Percentiles rank a stretch among this genome's conserved stretches.
Evolutionary conservation across 257 asterid species (phyloP).

Genomic region (Capsicum pubescens): DNA sequence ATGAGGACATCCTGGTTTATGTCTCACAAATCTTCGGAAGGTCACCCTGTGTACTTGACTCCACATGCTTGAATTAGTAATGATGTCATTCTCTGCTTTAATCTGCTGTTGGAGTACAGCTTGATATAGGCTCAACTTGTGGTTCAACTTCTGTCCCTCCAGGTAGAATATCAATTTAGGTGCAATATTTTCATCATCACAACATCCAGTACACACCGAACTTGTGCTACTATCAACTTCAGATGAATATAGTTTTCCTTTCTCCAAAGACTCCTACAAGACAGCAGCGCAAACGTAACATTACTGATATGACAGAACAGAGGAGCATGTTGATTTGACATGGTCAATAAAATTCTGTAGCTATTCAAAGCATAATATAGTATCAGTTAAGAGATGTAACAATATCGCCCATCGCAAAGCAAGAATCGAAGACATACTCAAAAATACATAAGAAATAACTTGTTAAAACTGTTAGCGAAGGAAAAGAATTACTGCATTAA

Average conservation of each 20-base stretch:
- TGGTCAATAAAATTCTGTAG: neutral
- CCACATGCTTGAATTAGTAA: slow-evolving; percentile 64
- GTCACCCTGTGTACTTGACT: slow-evolving; percentile 63
- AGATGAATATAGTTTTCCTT: slow-evolving; percentile 43
- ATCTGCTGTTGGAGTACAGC: slow-evolving; percentile 60
- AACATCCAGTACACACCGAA: slow-evolving; percentile 42
- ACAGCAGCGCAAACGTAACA: slow-evolving; percentile 28
- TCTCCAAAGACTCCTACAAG: slow-evolving; percentile 52
- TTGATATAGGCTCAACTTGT: slow-evolving; percentile 69
- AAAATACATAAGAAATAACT: slow-evolving; percentile 21
- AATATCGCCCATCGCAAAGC: neutral
- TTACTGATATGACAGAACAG: neutral
- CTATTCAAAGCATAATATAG: neutral
- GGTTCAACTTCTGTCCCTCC: slow-evolving; percentile 69
- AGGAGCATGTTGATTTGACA: neutral
- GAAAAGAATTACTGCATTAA: slow-evolving; percentile 49
- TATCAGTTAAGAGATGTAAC: neutral
- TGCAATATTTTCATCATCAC: slow-evolving; percentile 48
- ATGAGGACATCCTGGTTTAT: slow-evolving; percentile 36
- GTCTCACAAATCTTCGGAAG: slow-evolving; percentile 51
- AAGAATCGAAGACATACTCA: slow-evolving; percentile 19
- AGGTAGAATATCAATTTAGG: slow-evolving; percentile 61
- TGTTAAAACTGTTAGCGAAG: slow-evolving; percentile 22
- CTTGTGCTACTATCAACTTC: slow-evolving; percentile 39
- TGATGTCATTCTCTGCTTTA: slow-evolving; percentile 51